Evolutionary conservation across 352 stramenopile genomes (phyloP), one percentile per base, ranked within the genome.

Genomic region (Pythium chondricola): DNA sequence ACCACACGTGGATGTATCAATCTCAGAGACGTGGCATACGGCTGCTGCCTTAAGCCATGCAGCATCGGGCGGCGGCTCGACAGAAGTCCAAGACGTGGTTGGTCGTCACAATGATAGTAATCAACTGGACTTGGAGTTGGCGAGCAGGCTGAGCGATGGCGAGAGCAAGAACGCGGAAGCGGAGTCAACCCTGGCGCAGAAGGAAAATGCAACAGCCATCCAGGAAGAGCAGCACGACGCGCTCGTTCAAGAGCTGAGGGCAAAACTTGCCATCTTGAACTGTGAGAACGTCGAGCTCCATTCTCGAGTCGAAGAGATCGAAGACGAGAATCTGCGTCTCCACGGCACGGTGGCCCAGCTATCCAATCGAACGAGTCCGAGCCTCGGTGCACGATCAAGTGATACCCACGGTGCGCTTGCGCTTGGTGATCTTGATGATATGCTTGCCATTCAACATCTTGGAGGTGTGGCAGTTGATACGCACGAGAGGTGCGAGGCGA

Each of bases 401-500:
- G 20, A 17, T 11, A 50, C 40, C 18, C 17, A 18, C 18, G 35
- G 4, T 20, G 36, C 11, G 18, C 17, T 14, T 27, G 20, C 13
- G 3, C 22, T 48, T 18, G 29, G 7, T n/a, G 41, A 58, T 16
- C 26, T 56, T 10, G 16, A 52, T 22, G 48, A 63, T 18, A 43
- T 58, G 22, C 27, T 63, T 10, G 48, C 48, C 2, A 63, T 63
- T 26, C 47, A 52, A 13, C 48, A 38, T 18, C 25, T 53, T 14
- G 48, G 48, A 7, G 29, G 29, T 0, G 35, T 50, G 33, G 36
- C 39, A 0, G 42, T 58, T 20, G 53, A 51, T 21, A 48, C 53
- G 14, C 74, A 86, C 33, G 71, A 74, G 38, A 71, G 60, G 8
- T 88, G 76, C 22, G 68, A 87, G 29, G 58, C 65, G 40, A 83